phyloP scores from a whole-genome alignment of 1,284 basidiomycete genomes.

The Trichosporon sp. region DNA sequence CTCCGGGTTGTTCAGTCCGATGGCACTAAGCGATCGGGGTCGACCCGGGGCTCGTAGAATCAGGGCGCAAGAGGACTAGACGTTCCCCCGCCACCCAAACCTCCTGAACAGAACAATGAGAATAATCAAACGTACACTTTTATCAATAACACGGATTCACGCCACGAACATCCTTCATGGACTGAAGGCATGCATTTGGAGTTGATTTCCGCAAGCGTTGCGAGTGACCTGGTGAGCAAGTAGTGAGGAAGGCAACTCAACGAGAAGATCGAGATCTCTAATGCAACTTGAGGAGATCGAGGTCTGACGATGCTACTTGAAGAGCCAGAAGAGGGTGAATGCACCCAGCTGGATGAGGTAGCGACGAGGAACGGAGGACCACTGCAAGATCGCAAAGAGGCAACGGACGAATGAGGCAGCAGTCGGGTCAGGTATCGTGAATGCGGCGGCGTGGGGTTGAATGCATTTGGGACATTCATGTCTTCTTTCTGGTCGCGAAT shows the following conservation, averaged over 20 bases:
- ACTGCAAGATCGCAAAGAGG: not conserved
- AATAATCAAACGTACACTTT: slow-evolving; percentile 11
- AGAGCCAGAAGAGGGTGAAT: not conserved
- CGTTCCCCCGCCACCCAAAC: not conserved
- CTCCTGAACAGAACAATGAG: not conserved
- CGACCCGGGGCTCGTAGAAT: not conserved
- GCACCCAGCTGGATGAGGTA: not conserved
- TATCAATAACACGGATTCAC: slow-evolving; percentile 1
- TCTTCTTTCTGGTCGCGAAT: not conserved
- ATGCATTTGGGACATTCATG: not conserved
- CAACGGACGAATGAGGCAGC: not conserved
- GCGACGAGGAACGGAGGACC: not conserved
- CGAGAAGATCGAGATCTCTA: too few relatives aligned
- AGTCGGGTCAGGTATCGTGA: not conserved
- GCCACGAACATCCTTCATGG: slow-evolving; percentile 13
- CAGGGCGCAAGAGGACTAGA: not conserved
- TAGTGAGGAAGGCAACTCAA: too few relatives aligned
- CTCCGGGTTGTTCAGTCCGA: not conserved
- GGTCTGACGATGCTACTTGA: too few relatives aligned
- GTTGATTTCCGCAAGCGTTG: not conserved
- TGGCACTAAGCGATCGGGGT: not conserved
- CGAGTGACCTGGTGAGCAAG: not conserved
- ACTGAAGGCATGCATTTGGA: slow-evolving; percentile 10
- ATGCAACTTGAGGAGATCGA: not conserved
- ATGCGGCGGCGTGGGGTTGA: slow-evolving; percentile 3